These are phyloP conservation scores for Fusarium sp. DNA, from an alignment of 2,329 filamentous ascomycete species.

Conservation along the genomic window DNA sequence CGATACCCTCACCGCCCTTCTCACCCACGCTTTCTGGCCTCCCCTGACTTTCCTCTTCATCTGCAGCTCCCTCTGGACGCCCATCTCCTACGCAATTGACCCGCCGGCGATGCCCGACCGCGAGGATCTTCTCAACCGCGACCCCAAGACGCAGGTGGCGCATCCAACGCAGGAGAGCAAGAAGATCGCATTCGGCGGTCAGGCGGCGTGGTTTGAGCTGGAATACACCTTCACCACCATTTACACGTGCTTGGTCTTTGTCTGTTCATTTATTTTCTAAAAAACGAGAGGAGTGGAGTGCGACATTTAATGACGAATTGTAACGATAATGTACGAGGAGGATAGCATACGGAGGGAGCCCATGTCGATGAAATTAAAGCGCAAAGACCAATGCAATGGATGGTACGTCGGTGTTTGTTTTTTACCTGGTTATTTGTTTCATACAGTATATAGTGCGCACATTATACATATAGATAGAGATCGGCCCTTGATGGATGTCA, in stretches of 20 bases:
- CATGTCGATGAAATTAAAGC: conserved; percentile 12
- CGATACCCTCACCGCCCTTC: conserved; percentile 64
- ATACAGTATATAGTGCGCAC: conserved; percentile 26
- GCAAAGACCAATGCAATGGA: conserved; percentile 9
- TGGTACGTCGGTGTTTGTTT: conserved; percentile 3
- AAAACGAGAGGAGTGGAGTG: neutral
- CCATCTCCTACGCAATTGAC: conserved; percentile 72
- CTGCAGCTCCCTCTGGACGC: conserved; percentile 70
- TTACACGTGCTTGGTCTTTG: conserved; percentile 67
- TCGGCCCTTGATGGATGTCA: neutral
- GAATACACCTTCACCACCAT: conserved; percentile 67
- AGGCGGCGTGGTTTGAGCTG: conserved; percentile 70
- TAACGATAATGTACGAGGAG: conserved; percentile 45
- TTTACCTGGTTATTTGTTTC: conserved; percentile 2
- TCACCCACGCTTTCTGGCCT: conserved; percentile 75
- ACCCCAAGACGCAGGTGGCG: conserved; percentile 69
- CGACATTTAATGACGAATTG: conserved; percentile 42
- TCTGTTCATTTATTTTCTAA: conserved; percentile 56
- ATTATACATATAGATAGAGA: conserved; percentile 29
- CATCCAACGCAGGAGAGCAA: conserved; percentile 66
- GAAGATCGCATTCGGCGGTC: conserved; percentile 68
- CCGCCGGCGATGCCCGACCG: conserved; percentile 72
- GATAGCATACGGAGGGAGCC: conserved; percentile 13
- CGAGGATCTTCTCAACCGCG: conserved; percentile 69
- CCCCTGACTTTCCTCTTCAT: conserved; percentile 71